Percentiles rank a stretch among this genome's conserved stretches.
Conservation (phyloP, 2,329 filamentous ascomycete genomes). For the Cryoendolithus antarcticus region DNA sequence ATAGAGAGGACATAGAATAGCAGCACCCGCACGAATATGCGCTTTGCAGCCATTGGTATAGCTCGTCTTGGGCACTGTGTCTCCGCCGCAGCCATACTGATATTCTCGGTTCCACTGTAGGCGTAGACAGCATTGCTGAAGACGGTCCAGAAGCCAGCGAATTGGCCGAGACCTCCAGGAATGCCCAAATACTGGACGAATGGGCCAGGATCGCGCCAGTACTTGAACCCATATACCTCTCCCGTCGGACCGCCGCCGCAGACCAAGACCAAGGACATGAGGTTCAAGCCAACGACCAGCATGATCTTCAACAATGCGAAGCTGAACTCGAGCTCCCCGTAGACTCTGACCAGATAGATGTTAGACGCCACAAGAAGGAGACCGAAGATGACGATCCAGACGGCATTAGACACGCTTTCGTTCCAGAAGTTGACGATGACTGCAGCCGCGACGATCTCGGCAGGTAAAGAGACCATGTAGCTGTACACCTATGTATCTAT, state of each 20-base stretch:
- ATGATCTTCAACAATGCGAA: constrained; percentile 34
- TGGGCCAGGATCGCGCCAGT: constrained; percentile 31
- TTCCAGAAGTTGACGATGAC: constrained; percentile 34
- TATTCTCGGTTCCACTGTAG: constrained; percentile 14
- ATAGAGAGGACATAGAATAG: constrained; percentile 30
- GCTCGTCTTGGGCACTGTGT: constrained; percentile 10
- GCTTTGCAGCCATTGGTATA: constrained; percentile 13
- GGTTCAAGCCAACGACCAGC: constrained; percentile 32
- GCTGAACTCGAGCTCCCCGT: constrained; percentile 37
- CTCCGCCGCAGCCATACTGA: constrained; percentile 15
- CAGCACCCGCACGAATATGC: constrained; percentile 12
- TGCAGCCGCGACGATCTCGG: constrained; percentile 35
- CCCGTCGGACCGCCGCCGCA: constrained; percentile 31
- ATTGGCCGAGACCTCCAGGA: constrained; percentile 24
- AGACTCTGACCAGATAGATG: constrained; percentile 32
- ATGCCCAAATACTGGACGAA: constrained; percentile 28
- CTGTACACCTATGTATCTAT: constrained; percentile 29
- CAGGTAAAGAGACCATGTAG: constrained; percentile 33
- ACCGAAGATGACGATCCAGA: constrained; percentile 30
- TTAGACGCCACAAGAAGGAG: constrained; percentile 30
- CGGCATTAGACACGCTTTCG: constrained; percentile 19
- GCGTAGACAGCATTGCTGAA: constrained; percentile 14
- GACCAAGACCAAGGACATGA: constrained; percentile 31
- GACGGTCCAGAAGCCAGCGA: constrained; percentile 28
- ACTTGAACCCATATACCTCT: constrained; percentile 31